These are phyloP conservation scores for Skeletonema marinoi DNA, from an alignment of 108 stramenopile genomes.

Conservation along the genomic window DNA sequence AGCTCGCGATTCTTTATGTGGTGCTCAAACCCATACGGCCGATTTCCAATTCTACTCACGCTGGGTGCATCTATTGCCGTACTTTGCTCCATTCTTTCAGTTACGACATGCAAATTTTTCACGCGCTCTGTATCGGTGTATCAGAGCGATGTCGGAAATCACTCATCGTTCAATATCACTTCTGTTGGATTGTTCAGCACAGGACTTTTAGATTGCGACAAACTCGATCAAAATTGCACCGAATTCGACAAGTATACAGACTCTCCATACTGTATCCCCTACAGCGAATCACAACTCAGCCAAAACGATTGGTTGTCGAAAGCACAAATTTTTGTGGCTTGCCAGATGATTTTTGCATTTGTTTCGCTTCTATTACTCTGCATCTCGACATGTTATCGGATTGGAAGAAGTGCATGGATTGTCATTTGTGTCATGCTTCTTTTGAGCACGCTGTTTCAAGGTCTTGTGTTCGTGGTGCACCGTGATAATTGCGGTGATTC, in stretches of 20 bases:
- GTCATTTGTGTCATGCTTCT: conserved; percentile 18
- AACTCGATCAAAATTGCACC: background rate
- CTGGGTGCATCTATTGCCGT: background rate
- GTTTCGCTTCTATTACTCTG: conserved; percentile 20
- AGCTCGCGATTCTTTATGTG: background rate
- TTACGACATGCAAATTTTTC: background rate
- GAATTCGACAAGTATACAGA: background rate
- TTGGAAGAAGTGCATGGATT: conserved; percentile 30
- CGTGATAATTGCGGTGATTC: background rate
- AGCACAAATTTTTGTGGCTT: background rate
- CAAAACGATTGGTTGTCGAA: background rate
- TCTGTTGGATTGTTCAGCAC: background rate
- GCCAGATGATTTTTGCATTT: conserved; percentile 12
- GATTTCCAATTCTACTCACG: background rate
- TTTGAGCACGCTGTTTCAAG: conserved; percentile 30
- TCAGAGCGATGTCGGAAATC: background rate
- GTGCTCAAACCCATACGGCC: background rate
- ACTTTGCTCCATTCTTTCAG: background rate
- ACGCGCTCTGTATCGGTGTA: background rate
- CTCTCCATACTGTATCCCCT: background rate
- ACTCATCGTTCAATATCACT: background rate
- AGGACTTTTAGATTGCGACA: background rate
- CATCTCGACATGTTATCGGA: conserved; percentile 32
- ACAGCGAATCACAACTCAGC: background rate
- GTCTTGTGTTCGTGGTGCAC: conserved; percentile 24